Base-by-base conservation (phyloP, 495 filamentous ascomycete species). In the Talaromyces proteolyticus region DNA sequence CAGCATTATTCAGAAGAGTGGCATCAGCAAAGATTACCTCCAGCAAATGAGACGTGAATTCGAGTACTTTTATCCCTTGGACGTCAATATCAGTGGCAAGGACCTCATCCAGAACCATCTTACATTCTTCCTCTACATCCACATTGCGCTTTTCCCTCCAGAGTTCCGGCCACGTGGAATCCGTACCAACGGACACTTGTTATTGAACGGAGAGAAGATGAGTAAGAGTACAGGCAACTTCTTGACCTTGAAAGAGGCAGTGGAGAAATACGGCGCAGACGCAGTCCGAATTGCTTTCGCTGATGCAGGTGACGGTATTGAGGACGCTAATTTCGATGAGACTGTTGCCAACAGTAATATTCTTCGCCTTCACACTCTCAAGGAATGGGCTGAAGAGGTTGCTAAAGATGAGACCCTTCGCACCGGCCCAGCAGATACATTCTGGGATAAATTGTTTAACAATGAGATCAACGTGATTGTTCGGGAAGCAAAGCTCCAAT, bases 241-340 rank as follows among this genome's bases (percentile, higher is more conserved):
- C 73, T 76, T 98, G 59, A 98, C 92, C 18, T 74, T 98, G 21
- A 80, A 84, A 54, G 87, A 95, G 44, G 80, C 88, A 4, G 82
- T 91, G 17, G 81, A 85, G 55, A 98, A 98, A 66, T 98, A 90
- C 63, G 93, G 92, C 56, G 91, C 93, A 6, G 92, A 96, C 68
- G 92, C 92, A 16, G 86, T 87, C 25, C 77, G 92, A 62, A 87
- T 98, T 53, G 90, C 91, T 6, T 82, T 98, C 49, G 91, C 92
- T 24, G 93, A 98, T 69, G 90, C 89, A 16, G 93, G 93, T 57
- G 93, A 98, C 67, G 88, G 88, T 47, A 88, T 96, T 49, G 84
- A 90, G 51, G 93, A 98, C 70, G 92, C 93, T 49, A 99, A 99
- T 73, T 95, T 99, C 58, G 93, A 95, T 56, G 93, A 99, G 72